Conservation (phyloP, 805 yeast genomes). For the Candida koratica region DNA sequence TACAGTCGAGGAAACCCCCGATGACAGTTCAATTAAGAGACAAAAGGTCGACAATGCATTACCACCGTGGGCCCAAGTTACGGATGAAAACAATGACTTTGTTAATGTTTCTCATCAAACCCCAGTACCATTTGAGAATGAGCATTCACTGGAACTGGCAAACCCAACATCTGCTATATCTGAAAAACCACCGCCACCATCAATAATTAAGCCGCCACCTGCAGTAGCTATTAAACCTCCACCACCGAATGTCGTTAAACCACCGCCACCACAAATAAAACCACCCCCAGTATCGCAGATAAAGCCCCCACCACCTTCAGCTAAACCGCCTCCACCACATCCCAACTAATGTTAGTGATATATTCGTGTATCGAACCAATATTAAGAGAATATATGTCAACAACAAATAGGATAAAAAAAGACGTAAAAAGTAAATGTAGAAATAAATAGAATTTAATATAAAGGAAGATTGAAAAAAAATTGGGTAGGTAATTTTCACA, state of each 20-base stretch:
- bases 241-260: slow-evolving; percentile 16
- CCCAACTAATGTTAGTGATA: too few species aligned
- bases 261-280: slow-evolving; percentile 23
- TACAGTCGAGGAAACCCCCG: slow-evolving; percentile 8
- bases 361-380: too few species aligned
- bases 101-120: slow-evolving; percentile 5
- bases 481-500: too few species aligned
- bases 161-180: too few species aligned
- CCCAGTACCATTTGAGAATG: slow-evolving; percentile 9
- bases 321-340: slow-evolving; percentile 8
- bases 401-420: too few species aligned
- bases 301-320: slow-evolving; percentile 9
- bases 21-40: slow-evolving; percentile 25
- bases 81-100: background rate
- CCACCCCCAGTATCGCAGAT: slow-evolving; percentile 16
- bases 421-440: too few species aligned
- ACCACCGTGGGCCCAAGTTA: slow-evolving; percentile 19
- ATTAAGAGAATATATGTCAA: too few species aligned
- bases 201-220: slow-evolving; percentile 14
- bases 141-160: too few species aligned
- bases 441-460: too few species aligned
- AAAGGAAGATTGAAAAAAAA: too few species aligned
- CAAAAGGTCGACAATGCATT: slow-evolving; percentile 18
- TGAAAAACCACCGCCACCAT: slow-evolving; percentile 19
- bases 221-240: slow-evolving; percentile 14